Evolutionary conservation across 2,329 filamentous ascomycete species (phyloP).

Genomic region (Dissoconium aciculare): DNA sequence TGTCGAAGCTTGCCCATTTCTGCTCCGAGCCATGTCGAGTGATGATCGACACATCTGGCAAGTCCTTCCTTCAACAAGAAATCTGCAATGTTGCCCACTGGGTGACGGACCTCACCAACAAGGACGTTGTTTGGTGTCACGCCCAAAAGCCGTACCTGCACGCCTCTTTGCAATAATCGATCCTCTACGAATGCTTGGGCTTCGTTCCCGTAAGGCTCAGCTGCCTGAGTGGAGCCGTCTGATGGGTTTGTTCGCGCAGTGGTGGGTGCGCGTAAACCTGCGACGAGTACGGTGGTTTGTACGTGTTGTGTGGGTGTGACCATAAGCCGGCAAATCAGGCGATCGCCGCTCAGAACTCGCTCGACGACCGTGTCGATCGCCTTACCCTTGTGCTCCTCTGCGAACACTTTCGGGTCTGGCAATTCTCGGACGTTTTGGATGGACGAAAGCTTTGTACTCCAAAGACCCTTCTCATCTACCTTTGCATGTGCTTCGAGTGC

Average conservation of each 20-base stretch:
- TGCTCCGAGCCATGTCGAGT: conserved; percentile 77
- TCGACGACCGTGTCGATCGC: conserved; percentile 70
- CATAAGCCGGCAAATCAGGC: conserved; percentile 69
- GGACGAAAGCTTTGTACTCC: conserved; percentile 48
- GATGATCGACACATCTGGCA: conserved; percentile 86
- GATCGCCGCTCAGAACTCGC: conserved; percentile 79
- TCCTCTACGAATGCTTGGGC: conserved; percentile 76
- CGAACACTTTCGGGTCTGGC: conserved; percentile 56
- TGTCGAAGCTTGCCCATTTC: conserved; percentile 77
- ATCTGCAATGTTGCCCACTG: conserved; percentile 74
- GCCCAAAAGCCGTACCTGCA: conserved; percentile 70
- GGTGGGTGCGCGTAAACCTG: conserved; percentile 77
- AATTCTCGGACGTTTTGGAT: conserved; percentile 75
- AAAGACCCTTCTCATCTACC: conserved; percentile 65
- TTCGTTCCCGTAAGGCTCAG: conserved; percentile 80
- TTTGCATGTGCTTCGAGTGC: conserved; percentile 64
- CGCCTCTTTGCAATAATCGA: conserved; percentile 70
- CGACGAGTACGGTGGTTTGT: conserved; percentile 76
- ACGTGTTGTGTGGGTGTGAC: conserved; percentile 70
- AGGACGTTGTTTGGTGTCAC: conserved; percentile 81
- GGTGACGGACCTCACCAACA: conserved; percentile 76
- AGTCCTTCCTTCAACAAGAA: conserved; percentile 81
- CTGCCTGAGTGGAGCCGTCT: conserved; percentile 65
- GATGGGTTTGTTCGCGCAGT: conserved; percentile 70
- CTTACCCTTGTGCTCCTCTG: conserved; percentile 73